phyloP scores from a whole-genome alignment of 768 basidiomycete species.

The Rhodotorula toruloides region DNA sequence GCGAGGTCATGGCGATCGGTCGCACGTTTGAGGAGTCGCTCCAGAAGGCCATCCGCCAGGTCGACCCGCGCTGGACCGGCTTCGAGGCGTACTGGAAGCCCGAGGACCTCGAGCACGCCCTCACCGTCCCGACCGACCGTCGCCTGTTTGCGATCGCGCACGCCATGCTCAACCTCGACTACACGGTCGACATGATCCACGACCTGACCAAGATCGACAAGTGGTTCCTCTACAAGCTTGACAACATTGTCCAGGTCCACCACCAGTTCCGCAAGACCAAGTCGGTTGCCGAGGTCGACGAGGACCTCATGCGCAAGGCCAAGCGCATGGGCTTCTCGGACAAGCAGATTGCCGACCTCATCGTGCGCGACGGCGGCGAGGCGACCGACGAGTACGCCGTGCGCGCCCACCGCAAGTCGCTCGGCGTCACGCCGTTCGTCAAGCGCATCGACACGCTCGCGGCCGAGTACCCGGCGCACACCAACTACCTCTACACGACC shows the following conservation, averaged over 20 bases:
- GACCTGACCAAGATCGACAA: conserved; percentile 98
- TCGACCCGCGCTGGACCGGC: conserved; percentile 92
- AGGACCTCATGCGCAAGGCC: conserved; percentile 74
- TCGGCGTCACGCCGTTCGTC: conserved; percentile 89
- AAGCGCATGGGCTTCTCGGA: conserved; percentile 97
- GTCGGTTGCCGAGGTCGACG: conserved; percentile 63
- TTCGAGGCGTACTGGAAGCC: conserved; percentile 91
- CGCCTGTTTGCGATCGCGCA: conserved; percentile 94
- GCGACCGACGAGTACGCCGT: conserved; percentile 68
- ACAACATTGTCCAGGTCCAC: conserved; percentile 92
- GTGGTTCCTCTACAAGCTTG: conserved; percentile 99
- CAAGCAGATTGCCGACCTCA: conserved; percentile 76
- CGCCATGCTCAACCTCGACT: conserved; percentile 90
- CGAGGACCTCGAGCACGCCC: conserved; percentile 73
- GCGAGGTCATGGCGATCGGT: conserved; percentile 99
- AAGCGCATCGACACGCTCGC: conserved; percentile 99
- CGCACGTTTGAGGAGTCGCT: conserved; percentile 97
- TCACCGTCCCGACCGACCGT: conserved; percentile 85
- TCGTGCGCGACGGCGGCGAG: conserved; percentile 45
- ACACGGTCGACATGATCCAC: conserved; percentile 82
- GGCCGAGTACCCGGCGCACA: conserved; percentile 96
- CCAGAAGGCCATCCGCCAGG: conserved; percentile 96
- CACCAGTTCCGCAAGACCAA: conserved; percentile 65
- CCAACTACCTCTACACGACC: conserved; percentile 98
- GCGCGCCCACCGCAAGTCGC: conserved; percentile 76